Conservation (phyloP, 2,329 filamentous ascomycete genomes). For the Colletotrichum agaves region DNA sequence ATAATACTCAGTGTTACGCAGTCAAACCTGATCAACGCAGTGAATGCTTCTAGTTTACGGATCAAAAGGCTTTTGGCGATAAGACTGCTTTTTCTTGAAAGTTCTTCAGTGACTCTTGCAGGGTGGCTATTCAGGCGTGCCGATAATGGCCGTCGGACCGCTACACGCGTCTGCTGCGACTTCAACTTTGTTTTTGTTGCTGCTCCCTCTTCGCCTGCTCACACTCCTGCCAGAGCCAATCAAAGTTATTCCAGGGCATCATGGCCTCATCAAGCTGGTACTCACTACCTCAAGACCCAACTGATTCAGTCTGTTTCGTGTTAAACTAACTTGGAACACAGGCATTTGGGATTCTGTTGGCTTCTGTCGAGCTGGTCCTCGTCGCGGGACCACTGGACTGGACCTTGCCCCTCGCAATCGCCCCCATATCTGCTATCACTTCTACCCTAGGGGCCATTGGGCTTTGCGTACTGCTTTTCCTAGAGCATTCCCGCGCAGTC, state of each 20-base stretch:
- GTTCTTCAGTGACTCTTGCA: no score
- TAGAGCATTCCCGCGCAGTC: constrained; percentile 15
- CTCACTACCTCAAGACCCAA: no score
- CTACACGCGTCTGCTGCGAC: background rate
- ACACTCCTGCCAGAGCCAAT: background rate
- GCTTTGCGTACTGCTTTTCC: background rate
- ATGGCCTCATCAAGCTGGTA: constrained; percentile 5
- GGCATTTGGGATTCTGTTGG: background rate
- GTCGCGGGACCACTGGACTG: no score
- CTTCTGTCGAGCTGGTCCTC: background rate
- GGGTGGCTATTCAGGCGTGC: background rate
- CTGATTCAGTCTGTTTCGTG: background rate
- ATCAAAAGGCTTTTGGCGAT: no score
- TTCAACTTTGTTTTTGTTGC: background rate
- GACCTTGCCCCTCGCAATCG: background rate
- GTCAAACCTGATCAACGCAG: no score
- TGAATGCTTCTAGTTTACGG: no score
- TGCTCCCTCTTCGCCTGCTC: background rate
- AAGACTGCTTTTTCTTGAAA: no score
- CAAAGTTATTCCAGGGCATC: constrained; percentile 3
- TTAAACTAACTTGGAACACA: background rate
- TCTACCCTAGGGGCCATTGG: background rate
- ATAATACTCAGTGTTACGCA: no score
- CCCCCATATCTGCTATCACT: background rate
- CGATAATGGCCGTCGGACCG: background rate